phyloP scores from a whole-genome alignment of 805 yeast species.

The Ogataea pignaliae region DNA sequence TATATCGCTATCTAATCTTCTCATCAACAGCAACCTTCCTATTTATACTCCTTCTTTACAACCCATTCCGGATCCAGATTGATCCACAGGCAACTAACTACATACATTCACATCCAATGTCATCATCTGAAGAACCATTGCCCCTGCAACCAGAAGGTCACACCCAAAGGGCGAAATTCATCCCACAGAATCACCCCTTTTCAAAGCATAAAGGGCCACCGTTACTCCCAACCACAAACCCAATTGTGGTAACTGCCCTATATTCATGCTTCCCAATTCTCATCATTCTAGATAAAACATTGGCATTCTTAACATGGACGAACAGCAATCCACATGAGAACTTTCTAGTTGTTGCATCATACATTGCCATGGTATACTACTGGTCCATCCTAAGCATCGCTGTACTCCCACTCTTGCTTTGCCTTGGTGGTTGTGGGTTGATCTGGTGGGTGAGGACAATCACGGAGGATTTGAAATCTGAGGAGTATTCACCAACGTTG shows the following conservation, averaged over 20 bases:
- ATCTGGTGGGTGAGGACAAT: constrained; percentile 44
- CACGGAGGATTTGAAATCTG: constrained; percentile 32
- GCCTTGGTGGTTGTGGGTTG: constrained; percentile 34
- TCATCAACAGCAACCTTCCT: too few relatives aligned
- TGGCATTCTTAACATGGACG: constrained; percentile 52
- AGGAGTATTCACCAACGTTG: constrained; percentile 39
- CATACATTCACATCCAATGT: too few relatives aligned
- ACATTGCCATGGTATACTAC: constrained; percentile 36
- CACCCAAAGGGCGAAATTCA: constrained; percentile 17
- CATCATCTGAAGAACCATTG: too few relatives aligned
- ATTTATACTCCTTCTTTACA: too few relatives aligned
- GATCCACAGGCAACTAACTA: too few relatives aligned
- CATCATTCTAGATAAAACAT: constrained; percentile 37
- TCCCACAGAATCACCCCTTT: constrained; percentile 12
- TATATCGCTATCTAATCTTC: too few relatives aligned
- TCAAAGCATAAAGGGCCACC: constrained; percentile 17
- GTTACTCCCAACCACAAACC: constrained; percentile 27
- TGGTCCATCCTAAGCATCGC: constrained; percentile 37
- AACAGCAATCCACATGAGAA: constrained; percentile 45
- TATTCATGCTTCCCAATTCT: constrained; percentile 45
- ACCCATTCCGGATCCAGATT: too few relatives aligned
- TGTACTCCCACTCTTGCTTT: constrained; percentile 36
- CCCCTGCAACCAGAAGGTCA: too few relatives aligned
- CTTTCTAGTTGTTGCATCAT: constrained; percentile 36
- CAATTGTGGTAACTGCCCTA: constrained; percentile 42